Base-by-base conservation (phyloP, 352 stramenopile genomes). In the Globisporangium viniferum region DNA sequence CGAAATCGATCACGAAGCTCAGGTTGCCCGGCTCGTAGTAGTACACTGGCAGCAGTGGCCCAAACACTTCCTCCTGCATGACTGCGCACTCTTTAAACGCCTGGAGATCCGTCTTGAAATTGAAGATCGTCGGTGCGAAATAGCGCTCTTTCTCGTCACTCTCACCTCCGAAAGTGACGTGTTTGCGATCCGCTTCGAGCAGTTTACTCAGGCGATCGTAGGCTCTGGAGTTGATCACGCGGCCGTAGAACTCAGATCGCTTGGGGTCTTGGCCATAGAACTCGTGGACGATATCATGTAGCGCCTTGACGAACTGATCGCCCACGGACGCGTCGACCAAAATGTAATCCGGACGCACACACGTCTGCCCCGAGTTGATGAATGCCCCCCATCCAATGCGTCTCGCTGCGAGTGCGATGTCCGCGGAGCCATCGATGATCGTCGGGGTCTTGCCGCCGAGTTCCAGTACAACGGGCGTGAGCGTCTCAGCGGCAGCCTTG, bases 381-480 rank as follows among this genome's bases (percentile, higher is more conserved):
- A 85, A 93, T 31, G 97, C 93, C 1, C 73, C 82, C 78, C 82
- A 98, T 5, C 91, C 73, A 41, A 99, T 84, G 6, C 96, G 81
- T 55, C 84, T 41, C 3, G 81, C 86, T 4, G 91, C 74, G 33
- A 95, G 74, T 4, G 67, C 71, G 15, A 90, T 1, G 54, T 92
- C 75, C 2, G 77, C 70, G 22, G 79, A 82, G 18, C 61, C 64
- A 59, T 97, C 90, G 29, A 98, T 74, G 60, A 97, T 92, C 22
- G 77, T 80, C 0, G 95, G 95, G 15, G 77, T 90, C 79, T 98
- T 98, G 51, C 97, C 97, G 63, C 97, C 97, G 0, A 99, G 75
- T 73, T 99, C 97, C 27, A 99, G 73, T n/a, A 98, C 79, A 15
- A 86, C 88, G 1, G 97, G 97, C 8, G 97, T 99, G n/a, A 99